phyloP scores from a whole-genome alignment of 2,329 filamentous ascomycete species.

The Fusarium lateritium region DNA sequence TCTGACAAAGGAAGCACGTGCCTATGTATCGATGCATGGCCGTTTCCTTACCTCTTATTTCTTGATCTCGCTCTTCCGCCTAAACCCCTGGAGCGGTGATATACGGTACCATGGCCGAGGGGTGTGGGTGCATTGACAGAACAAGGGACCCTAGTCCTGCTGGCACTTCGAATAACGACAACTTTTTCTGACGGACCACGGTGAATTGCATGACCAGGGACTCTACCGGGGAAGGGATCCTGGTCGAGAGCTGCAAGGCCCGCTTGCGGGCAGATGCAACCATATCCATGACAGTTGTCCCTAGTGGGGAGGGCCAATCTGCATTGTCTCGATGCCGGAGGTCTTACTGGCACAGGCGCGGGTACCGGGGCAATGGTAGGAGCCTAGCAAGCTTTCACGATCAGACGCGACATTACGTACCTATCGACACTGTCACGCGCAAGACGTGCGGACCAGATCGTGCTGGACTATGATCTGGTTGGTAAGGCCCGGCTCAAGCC shows the following conservation, averaged over 20 bases:
- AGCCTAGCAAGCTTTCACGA: constrained; percentile 43
- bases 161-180: constrained; percentile 34
- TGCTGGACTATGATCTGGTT: constrained; percentile 34
- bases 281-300: constrained; percentile 44
- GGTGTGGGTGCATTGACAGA: constrained; percentile 41
- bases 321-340: constrained; percentile 40
- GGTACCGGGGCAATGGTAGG: constrained; percentile 48
- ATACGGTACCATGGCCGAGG: constrained; percentile 43
- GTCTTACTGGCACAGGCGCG: constrained; percentile 46
- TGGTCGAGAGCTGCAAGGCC: constrained; percentile 47
- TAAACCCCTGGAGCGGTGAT: constrained; percentile 45
- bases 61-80: constrained; percentile 13
- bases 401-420: constrained; percentile 44
- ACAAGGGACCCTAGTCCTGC: constrained; percentile 15
- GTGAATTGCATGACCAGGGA: constrained; percentile 44
- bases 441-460: constrained; percentile 38
- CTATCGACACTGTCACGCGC: constrained; percentile 43
- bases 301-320: constrained; percentile 41
- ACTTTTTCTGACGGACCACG: constrained; percentile 39
- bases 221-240: constrained; percentile 44
- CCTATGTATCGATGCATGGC: constrained; percentile 18
- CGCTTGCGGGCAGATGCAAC: constrained; percentile 47
- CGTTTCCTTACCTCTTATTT: constrained; percentile 8
- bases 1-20: constrained; percentile 17
- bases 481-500: constrained; percentile 12